phyloP scores from a whole-genome alignment of 2,329 filamentous ascomycete species.

The Periglandula ipomoeae region DNA sequence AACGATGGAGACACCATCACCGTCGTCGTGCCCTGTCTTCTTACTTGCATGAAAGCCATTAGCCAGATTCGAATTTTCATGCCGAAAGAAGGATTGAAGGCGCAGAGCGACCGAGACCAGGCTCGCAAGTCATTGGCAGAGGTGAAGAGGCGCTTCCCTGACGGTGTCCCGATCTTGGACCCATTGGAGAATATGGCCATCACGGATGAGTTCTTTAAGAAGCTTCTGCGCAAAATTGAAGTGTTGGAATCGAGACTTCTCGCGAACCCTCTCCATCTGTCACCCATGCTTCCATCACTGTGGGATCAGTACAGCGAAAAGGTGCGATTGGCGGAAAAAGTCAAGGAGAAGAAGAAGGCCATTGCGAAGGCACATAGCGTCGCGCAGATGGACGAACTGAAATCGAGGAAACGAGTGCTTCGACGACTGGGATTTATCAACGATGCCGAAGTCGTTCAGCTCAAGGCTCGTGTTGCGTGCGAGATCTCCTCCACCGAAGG shows the following conservation, averaged over 20 bases:
- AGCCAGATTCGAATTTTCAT: slow-evolving; percentile 77
- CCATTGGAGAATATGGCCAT: slow-evolving; percentile 97
- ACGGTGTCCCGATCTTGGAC: slow-evolving; percentile 81
- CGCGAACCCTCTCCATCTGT: slow-evolving; percentile 85
- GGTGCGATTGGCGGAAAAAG: slow-evolving; percentile 63
- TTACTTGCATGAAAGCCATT: slow-evolving; percentile 78
- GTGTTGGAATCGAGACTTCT: slow-evolving; percentile 85
- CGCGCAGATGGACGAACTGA: slow-evolving; percentile 90
- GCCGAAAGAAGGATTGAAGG: slow-evolving; percentile 61
- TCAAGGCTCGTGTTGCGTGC: slow-evolving; percentile 94
- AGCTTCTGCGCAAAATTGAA: slow-evolving; percentile 89
- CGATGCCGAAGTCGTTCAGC: slow-evolving; percentile 86
- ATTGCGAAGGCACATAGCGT: slow-evolving; percentile 80
- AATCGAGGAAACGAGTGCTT: slow-evolving; percentile 89
- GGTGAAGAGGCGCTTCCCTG: slow-evolving; percentile 79
- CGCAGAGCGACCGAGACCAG: slow-evolving; percentile 54
- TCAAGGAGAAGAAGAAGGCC: slow-evolving; percentile 81
- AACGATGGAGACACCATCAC: slow-evolving; percentile 22
- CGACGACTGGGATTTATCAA: slow-evolving; percentile 93
- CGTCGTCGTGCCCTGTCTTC: slow-evolving; percentile 62
- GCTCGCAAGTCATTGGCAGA: slow-evolving; percentile 66
- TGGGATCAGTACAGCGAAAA: slow-evolving; percentile 85
- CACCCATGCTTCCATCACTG: slow-evolving; percentile 70
- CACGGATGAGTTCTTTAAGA: slow-evolving; percentile 85
- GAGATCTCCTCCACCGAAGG: slow-evolving; percentile 89